Conservation (phyloP, 768 basidiomycete genomes). For the Infundibulicybe gibba region DNA sequence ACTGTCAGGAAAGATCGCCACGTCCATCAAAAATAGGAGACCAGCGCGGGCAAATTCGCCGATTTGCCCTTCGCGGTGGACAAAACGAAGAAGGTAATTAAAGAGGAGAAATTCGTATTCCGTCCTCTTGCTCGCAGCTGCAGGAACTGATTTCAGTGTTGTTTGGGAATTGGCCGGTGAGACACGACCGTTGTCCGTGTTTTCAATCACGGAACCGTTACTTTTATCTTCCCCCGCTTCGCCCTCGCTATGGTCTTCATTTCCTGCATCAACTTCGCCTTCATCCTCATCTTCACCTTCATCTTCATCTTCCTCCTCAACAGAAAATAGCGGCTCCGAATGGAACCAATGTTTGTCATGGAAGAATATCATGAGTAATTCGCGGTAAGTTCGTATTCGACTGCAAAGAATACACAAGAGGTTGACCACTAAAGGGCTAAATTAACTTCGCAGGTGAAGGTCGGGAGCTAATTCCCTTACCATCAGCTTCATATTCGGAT, state of each 20-base stretch:
- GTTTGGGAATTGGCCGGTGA: constrained; percentile 64
- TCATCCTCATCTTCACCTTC: constrained; percentile 48
- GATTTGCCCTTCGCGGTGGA: constrained; percentile 90
- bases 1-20: constrained; percentile 84
- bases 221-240: constrained; percentile 43
- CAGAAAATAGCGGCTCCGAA: constrained; percentile 69
- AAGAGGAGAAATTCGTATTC: constrained; percentile 96
- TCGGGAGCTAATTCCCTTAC: constrained; percentile 39
- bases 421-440: constrained; percentile 68
- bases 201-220: constrained; percentile 9
- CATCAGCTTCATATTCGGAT: constrained; percentile 87
- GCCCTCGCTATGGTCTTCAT: constrained; percentile 59
- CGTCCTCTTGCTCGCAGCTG: constrained; percentile 54
- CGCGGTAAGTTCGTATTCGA: constrained; percentile 83
- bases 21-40: constrained; percentile 90
- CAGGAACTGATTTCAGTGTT: constrained; percentile 49
- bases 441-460: constrained; percentile 2
- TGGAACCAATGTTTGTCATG: constrained; percentile 90
- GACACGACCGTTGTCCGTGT: constrained; percentile 20
- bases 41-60: constrained; percentile 94
- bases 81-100: constrained; percentile 92
- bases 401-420: constrained; percentile 90
- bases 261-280: constrained; percentile 72
- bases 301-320: constrained; percentile 74
- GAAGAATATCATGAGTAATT: constrained; percentile 95